Base-by-base conservation (phyloP, 768 basidiomycete genomes). In the Lentinus brumalis region DNA sequence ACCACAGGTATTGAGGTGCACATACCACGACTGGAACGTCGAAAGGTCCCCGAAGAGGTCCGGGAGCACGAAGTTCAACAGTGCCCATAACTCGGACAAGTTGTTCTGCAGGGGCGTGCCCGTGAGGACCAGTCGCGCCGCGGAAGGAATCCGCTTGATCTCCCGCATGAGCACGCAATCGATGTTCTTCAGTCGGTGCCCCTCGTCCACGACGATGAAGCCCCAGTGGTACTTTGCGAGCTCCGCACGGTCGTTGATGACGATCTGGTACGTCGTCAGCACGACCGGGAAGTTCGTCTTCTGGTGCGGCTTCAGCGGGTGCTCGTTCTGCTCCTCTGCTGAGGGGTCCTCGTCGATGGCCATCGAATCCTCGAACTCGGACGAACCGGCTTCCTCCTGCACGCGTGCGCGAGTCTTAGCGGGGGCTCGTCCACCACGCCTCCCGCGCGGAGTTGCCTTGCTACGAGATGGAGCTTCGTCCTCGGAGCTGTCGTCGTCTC, bases 81-180 rank as follows among this genome's bases (percentile, higher is more conserved):
- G 78, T 2, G 93, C 88, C 96, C 95, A 98, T 3, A 99, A 79
- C 71, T 99, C 97, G 5, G 89, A 83, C 3, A 99, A 81, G 69
- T 98, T 98, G 75, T 99, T 98, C 92, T 99, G 70, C 40, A 99
- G 76, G 7, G 97, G 97, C 16, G 97, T 99, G 32, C 97, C 97
- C 0, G 96, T 98, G 62, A 99, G 75, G 59, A 99, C 90, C 85
- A 98, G 90, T 50, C 97, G 79, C 44, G 94, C 92, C 0, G 90
- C 93, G 56, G 87, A 87, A 1, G 79, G 77, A 70, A 94, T 95
- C 67, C 86, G 85, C 77, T 95, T 96, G 66, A 99, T 89, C 73
- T 96, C 94, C 59, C 82, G 81, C 75, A 98, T 92, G 15, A 98
- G 83, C 77, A 85, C 89, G 74, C 94, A 94, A 69, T 98, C 85